A percentile compares a stretch with the other conserved stretches of the same genome.
phyloP scores from a whole-genome alignment of 768 basidiomycete genomes.

The Inosperma sp. region DNA sequence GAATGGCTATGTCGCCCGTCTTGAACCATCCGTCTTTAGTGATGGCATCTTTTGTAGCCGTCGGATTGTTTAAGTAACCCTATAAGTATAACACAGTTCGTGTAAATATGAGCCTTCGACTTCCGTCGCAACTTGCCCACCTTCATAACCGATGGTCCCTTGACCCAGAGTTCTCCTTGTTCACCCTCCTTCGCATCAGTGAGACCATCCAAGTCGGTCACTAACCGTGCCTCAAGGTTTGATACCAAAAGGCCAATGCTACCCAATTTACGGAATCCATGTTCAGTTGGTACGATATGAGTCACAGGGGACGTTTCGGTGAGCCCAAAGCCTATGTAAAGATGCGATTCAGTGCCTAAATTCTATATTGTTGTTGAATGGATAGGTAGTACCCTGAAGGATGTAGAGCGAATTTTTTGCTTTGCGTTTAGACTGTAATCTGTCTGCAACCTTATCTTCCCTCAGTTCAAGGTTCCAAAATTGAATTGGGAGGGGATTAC shows the following conservation, averaged over 20 bases:
- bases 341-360: neutral
- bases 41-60: conserved; percentile 65
- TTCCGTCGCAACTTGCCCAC: conserved; percentile 26
- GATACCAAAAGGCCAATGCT: conserved; percentile 68
- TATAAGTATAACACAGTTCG: conserved; percentile 18
- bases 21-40: conserved; percentile 79
- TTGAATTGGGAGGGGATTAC: conserved; percentile 29
- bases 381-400: conserved; percentile 45
- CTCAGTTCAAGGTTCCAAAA: neutral
- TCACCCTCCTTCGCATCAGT: conserved; percentile 50
- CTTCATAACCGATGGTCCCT: conserved; percentile 80
- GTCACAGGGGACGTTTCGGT: conserved; percentile 80
- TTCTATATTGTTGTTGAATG: neutral
- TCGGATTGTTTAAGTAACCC: conserved; percentile 73
- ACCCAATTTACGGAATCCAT: conserved; percentile 49
- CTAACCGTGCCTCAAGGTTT: conserved; percentile 69
- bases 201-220: conserved; percentile 52
- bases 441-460: conserved; percentile 31
- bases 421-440: conserved; percentile 34
- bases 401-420: conserved; percentile 41
- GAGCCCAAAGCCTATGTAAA: conserved; percentile 59
- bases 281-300: conserved; percentile 46
- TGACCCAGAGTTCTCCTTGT: conserved; percentile 78
- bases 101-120: neutral
- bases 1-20: conserved; percentile 76